These are phyloP conservation scores for Epithemia pelagica DNA, from an alignment of 108 stramenopile genomes.

Conservation along the genomic window DNA sequence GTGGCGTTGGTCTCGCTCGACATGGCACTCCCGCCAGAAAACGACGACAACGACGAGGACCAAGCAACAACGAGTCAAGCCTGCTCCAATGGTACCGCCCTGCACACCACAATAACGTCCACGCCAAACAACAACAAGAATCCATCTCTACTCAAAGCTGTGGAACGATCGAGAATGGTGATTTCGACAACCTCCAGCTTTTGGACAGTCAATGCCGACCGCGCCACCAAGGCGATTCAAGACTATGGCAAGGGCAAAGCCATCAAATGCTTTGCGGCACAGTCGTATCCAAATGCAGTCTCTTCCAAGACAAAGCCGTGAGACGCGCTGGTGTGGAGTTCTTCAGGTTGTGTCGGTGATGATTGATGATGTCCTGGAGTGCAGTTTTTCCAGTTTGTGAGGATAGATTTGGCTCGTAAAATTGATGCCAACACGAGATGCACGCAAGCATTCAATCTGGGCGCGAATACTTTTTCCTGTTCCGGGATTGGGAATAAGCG, in stretches of 20 bases:
- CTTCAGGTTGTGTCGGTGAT: too few relatives aligned
- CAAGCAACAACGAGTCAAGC: neutral
- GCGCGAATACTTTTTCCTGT: too few relatives aligned
- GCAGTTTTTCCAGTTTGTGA: too few relatives aligned
- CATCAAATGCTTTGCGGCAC: conserved; percentile 4
- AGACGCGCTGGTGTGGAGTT: too few relatives aligned
- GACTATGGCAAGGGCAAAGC: conserved; percentile 31
- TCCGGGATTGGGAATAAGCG: too few relatives aligned
- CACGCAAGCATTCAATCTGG: too few relatives aligned
- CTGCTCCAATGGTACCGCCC: neutral
- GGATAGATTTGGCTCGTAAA: too few relatives aligned
- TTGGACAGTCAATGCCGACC: conserved; percentile 17
- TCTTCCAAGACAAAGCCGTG: too few relatives aligned
- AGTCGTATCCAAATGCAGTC: neutral
- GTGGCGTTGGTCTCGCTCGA: conserved; percentile 1
- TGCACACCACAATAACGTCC: neutral
- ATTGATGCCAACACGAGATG: too few relatives aligned
- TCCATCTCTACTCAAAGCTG: conserved; percentile 16
- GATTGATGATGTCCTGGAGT: too few relatives aligned
- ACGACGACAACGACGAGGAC: conserved; percentile 10
- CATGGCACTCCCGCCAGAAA: neutral
- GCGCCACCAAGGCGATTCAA: conserved; percentile 20
- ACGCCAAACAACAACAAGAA: neutral
- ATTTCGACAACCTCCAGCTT: conserved; percentile 28
- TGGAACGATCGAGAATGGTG: conserved; percentile 34